Base-by-base conservation (phyloP, 1,284 basidiomycete genomes). In the Paramarasmius palmivorus region DNA sequence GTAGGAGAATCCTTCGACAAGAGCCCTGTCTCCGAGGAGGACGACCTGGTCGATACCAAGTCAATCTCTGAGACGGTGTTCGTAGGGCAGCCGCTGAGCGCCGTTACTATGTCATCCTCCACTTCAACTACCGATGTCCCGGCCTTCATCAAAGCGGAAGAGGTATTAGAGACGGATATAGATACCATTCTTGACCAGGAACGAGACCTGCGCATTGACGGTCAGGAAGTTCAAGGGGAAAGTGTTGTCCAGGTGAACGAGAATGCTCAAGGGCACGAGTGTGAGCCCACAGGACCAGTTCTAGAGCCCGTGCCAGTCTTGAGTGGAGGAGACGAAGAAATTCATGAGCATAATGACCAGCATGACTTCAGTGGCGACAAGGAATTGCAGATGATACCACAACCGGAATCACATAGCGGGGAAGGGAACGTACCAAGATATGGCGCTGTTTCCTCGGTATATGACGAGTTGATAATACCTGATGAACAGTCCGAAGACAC, bases 331-430 rank as follows among this genome's bases (percentile, higher is more conserved):
- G 29, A 32, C 29, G 29, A 32, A 32, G 12, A 6, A 6, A 32
- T 32, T 32, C 9, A 52, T 44, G 39, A 52, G 14, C 8, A 29
- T 56, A 12, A 26, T 49, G 36, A 56, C n/a, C 39, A 20, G 37
- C 49, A 52, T 41, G 55, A 56, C 38, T 23, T 17, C n/a, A n/a
- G n/a, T 49, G 46, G 26, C 15, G 50, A 55, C 12, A 34, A 39
- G n/a, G 36, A 38, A 17, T 25, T 36, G 19, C 40, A 34, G 36
- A 32, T 32, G 36, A 49, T 35, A 44, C 38, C 4, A 20, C 9
- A 38, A 7, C 19, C 5, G 22, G 49, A 36, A 25, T 32, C 29
- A 6, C 29, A 12, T 12, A 32, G 12, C 29, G 29, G 12, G 29
- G n/a, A n/a, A n/a, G 29, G 29, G 6, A 32, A 6, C 12, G 29